Evolutionary conservation across 2,329 filamentous ascomycete species (phyloP).

Genomic region (Venturia effusa): DNA sequence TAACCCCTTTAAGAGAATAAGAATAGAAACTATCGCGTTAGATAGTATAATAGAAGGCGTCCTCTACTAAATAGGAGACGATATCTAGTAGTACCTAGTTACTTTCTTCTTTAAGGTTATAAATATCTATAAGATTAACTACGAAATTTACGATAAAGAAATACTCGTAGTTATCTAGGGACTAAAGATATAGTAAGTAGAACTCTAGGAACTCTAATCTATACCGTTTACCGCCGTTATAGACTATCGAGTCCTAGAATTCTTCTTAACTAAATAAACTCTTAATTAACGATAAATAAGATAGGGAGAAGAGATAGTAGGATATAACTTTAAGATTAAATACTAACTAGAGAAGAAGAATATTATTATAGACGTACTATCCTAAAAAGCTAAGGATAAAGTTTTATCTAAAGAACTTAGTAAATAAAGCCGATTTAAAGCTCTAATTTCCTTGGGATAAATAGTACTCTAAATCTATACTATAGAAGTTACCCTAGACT

Average conservation of each 20-base stretch:
- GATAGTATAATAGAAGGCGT: slow-evolving; percentile 11
- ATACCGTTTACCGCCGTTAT: slow-evolving; percentile 16
- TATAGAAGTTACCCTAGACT: too few species aligned
- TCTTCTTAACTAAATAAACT: slow-evolving; percentile 18
- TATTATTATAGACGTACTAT: background rate
- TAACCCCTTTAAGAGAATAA: slow-evolving; percentile 12
- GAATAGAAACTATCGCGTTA: slow-evolving; percentile 18
- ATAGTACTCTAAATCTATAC: too few species aligned
- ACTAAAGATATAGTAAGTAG: slow-evolving; percentile 19
- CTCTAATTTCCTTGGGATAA: too few species aligned
- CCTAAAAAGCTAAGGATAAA: background rate
- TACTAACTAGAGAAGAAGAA: slow-evolving; percentile 15
- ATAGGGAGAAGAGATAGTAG: slow-evolving; percentile 16
- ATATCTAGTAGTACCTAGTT: slow-evolving; percentile 13
- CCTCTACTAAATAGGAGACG: slow-evolving; percentile 13
- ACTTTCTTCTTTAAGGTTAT: slow-evolving; percentile 19
- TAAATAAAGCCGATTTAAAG: too few species aligned
- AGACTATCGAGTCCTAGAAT: slow-evolving; percentile 20
- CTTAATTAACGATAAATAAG: slow-evolving; percentile 16
- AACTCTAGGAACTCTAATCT: slow-evolving; percentile 14
- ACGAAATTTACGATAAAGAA: slow-evolving; percentile 27
- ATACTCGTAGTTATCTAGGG: slow-evolving; percentile 22
- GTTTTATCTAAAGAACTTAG: background rate
- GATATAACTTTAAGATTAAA: slow-evolving; percentile 18
- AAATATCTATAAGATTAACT: slow-evolving; percentile 19